Evolutionary conservation across 176 grass and related monocot species (phyloP), one percentile per base, ranked within the genome.

Genomic region (Areca catechu): DNA sequence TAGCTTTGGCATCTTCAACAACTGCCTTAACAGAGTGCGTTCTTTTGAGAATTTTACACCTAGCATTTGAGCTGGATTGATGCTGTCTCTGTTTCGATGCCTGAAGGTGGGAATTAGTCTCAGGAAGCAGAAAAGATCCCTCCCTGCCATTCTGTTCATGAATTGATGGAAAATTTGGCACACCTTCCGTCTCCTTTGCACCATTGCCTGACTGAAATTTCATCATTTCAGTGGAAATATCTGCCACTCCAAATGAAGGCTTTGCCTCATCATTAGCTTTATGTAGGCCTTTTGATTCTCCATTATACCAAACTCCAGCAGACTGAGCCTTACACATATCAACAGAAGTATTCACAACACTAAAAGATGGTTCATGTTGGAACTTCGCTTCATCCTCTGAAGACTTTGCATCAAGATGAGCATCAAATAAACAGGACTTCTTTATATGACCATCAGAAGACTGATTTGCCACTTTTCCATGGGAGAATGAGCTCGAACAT

Each of bases 401-500:
- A 79, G 69, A 77, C 78, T 85, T 73, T 58, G 54, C 74, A 53
- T 91, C 93, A 63, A 98, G 51, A 65, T 73, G 79, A 73, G 57
- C 58, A 70, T 48, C 58, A 73, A 98, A 84, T 62, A 71, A 58
- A 48, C 58, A 56, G 23, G 74, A 67, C 24, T 68, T 81, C 28
- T 80, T 77, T 51, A 24, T 69, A 51, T 56, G 65, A 25, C 67
- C 51, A 53, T 86, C 85, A 27, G 58, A 79, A 70, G 72, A 50
- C 47, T 79, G 68, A 21, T 71, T 87, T 16, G 57, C 30, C 53
- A 68, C 83, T 65, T 88, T 80, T 16, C 54, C 67, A 22, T 78
- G 81, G 16, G 93, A 92, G 21, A 97, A 97, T 34, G 88, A 47
- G 56, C 66, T 72, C 4, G 83, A 84, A 76, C 91, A 96, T 74